These are phyloP conservation scores for Kalanchoe fedtschenkoi DNA, from an alignment of 164 flowering plant genomes.

Conservation along the genomic window DNA sequence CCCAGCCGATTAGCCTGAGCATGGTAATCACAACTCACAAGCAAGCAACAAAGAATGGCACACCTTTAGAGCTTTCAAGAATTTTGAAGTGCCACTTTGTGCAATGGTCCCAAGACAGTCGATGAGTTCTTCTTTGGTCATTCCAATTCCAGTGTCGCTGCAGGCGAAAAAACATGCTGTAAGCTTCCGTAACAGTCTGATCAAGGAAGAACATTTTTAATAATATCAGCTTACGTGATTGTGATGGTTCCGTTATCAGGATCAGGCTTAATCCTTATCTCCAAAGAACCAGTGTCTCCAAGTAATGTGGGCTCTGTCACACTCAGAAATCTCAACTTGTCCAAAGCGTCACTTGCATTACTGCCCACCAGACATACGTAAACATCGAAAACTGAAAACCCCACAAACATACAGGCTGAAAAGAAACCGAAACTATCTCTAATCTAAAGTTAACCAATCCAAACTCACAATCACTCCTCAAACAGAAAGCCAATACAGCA, in stretches of 20 bases:
- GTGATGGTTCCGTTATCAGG: constrained; percentile 94
- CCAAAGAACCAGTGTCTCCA: constrained; percentile 81
- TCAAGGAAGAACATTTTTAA: background rate
- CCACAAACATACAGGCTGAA: background rate
- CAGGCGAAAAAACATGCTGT: constrained; percentile 1
- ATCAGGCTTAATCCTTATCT: constrained; percentile 88
- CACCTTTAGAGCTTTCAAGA: constrained; percentile 87
- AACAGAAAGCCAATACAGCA: background rate
- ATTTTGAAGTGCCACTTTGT: constrained; percentile 97
- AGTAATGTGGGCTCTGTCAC: constrained; percentile 86
- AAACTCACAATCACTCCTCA: too few species aligned
- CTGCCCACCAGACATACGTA: constrained; percentile 23
- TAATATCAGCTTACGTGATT: constrained; percentile 43
- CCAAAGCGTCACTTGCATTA: constrained; percentile 98
- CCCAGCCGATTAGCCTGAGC: too few species aligned
- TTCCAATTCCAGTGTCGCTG: constrained; percentile 98
- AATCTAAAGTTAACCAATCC: too few species aligned
- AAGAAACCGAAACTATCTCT: background rate
- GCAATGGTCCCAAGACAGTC: constrained; percentile 99
- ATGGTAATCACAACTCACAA: too few species aligned
- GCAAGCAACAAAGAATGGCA: background rate
- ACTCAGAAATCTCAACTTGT: constrained; percentile 85
- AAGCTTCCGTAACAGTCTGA: background rate
- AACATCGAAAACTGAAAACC: background rate
- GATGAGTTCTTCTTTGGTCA: constrained; percentile 90